Evolutionary conservation across 176 grass and related monocot genomes (phyloP), one percentile per base, ranked within the genome.

Genomic region (Otatea glauca): DNA sequence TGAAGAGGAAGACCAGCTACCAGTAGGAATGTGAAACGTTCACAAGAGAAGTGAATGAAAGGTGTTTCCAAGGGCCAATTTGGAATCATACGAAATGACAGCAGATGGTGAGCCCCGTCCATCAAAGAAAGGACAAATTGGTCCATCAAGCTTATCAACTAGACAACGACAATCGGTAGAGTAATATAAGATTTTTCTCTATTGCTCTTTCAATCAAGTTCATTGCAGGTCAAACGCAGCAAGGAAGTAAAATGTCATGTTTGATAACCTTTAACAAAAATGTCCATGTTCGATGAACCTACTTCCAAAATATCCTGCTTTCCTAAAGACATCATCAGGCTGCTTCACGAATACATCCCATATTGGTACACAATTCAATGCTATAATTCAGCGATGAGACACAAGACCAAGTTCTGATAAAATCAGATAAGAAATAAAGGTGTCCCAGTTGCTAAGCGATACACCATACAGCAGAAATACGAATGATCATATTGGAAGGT

Each of bases 271-370:
- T 55, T 20, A 8, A 21, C 51, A 20, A 55, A 20, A n/a, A 62
- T 51, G 82, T 81, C 76, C 82, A 81, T 39, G 80, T 83, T 89
- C 76, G 12, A 53, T 89, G 62, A 75, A 90, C 74, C 74, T 35
- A 78, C 49, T 65, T 8, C 7, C 5, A 5, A 43, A 59, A 65
- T 78, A 65, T 59, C 16, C 14, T 20, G 14, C 4, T 47, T 73
- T 66, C 16, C 23, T 21, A 53, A 37, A 55, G 64, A 70, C 47
- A 34, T 38, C 25, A 78, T 65, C 51, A 64, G 72, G 58, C 55
- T 76, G 58, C 11, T 25, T 61, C 54, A 80, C 34, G 68, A n/a
- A 44, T 70, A 83, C 58, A 6, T 25, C 23, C 50, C 39, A 53
- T 72, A 50, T 47, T 11, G 43, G 24, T 65, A 69, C 58, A 80